Percentiles rank a stretch among this genome's conserved stretches.
Conservation (phyloP, 345 rosid genomes). For the Syzygium aqueum region DNA sequence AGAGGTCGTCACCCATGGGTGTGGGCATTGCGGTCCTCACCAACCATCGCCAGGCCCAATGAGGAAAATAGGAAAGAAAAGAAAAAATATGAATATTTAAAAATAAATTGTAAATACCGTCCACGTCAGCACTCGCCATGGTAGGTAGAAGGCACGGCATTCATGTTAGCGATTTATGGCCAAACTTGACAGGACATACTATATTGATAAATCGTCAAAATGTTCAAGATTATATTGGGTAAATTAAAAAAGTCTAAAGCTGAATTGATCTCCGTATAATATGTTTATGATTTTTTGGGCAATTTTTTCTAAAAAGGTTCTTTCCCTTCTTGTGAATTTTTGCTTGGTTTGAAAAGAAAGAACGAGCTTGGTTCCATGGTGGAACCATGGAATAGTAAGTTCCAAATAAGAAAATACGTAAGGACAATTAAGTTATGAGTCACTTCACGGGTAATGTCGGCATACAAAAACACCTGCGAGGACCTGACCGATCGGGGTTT, state of each 20-base stretch:
- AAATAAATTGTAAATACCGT: neutral
- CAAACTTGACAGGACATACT: neutral
- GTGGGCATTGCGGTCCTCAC: neutral
- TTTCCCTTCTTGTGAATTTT: neutral
- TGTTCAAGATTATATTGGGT: neutral
- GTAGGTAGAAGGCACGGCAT: rapidly evolving
- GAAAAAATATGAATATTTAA: neutral
- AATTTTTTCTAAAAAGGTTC: neutral
- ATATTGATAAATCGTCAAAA: neutral
- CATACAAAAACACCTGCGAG: neutral
- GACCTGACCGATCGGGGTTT: neutral
- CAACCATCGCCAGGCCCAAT: rapidly evolving
- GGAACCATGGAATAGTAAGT: neutral
- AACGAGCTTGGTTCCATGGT: neutral
- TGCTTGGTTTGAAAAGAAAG: neutral
- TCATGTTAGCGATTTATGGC: neutral
- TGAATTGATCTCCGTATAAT: rapidly evolving
- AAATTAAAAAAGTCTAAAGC: neutral
- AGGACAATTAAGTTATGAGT: neutral
- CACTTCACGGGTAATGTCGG: neutral
- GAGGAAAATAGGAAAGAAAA: neutral
- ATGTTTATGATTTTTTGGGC: neutral
- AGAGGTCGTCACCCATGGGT: rapidly evolving
- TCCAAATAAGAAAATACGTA: neutral
- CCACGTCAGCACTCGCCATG: rapidly evolving